Evolutionary conservation across 2,329 filamentous ascomycete genomes (phyloP), one percentile per base, ranked within the genome.

Genomic region (Diaporthe citrichinensis): DNA sequence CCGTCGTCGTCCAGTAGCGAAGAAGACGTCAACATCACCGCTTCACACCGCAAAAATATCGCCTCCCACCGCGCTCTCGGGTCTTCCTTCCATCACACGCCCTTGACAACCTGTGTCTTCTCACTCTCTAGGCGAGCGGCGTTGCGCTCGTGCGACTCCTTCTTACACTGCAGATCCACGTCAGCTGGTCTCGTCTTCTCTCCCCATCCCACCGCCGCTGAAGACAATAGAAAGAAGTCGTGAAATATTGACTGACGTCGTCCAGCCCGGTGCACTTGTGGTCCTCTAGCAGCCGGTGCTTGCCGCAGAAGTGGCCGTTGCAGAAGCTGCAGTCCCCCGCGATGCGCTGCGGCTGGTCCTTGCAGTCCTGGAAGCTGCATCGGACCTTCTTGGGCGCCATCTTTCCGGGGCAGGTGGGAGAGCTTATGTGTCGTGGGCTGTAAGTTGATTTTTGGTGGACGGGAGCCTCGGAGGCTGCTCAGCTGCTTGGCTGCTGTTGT

Each of bases 311-410:
- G 84, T 97, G 94, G 58, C 96, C 95, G 74, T 93, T 89, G 88
- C 97, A 99, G 88, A 98, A 98, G 77, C 92, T 93, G 87, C 97
- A 99, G 87, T 98, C 96, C 73, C 97, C 97, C 75, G 98, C 94
- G 82, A 98, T 98, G 79, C 94, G 93, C 85, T 98, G 96, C n/a
- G 95, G 95, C 39, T 91, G 90, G 80, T 95, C 93, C 83, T 92
- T 94, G 91, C 97, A 99, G 80, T 95, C 93, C 86, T 96, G 96
- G 88, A 95, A 95, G 79, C 90, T 93, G 89, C 97, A 98, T 80
- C 94, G 92, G 80, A 94, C 92, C 89, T 94, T 95, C 87, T 93
- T 94, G 77, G 92, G 90, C 78, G 93, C 90, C 90, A 92, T 93
- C 79, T 2, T 49, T 23, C 9, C 14, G 10, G 14, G 9, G 23